Percentiles rank a stretch among this genome's conserved stretches.
Conservation (phyloP, 2,329 filamentous ascomycete species). For the Colletotrichum nymphaeae region DNA sequence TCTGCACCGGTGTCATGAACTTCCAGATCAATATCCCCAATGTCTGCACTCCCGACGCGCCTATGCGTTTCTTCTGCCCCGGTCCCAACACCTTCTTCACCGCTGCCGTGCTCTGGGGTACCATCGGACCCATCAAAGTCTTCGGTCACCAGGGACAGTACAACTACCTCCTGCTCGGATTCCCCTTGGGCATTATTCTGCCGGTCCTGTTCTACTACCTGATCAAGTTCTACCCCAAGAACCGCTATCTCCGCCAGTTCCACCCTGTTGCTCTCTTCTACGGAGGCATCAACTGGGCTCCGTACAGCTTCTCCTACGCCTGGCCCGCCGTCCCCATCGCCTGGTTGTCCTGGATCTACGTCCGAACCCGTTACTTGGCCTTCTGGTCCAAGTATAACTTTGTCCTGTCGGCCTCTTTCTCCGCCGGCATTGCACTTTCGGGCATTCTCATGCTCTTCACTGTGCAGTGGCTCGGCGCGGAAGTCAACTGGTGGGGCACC, state of each 20-base stretch:
- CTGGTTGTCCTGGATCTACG: constrained; percentile 37
- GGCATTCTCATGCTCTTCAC: constrained; percentile 47
- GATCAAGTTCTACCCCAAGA: constrained; percentile 53
- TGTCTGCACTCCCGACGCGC: constrained; percentile 61
- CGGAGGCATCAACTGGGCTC: constrained; percentile 58
- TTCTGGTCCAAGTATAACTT: constrained; percentile 56
- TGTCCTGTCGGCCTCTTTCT: constrained; percentile 46
- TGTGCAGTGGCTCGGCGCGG: constrained; percentile 39
- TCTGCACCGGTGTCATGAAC: constrained; percentile 59
- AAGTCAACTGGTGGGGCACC: constrained; percentile 46
- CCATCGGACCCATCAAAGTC: constrained; percentile 61
- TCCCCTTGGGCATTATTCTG: constrained; percentile 59
- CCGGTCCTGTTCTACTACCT: constrained; percentile 57
- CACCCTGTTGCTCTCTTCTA: constrained; percentile 61
- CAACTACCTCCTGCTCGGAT: constrained; percentile 59
- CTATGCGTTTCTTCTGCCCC: constrained; percentile 62
- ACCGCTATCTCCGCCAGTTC: constrained; percentile 50
- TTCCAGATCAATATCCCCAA: constrained; percentile 60
- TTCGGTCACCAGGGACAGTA: constrained; percentile 62
- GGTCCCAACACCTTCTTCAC: constrained; percentile 68
- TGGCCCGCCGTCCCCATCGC: constrained; percentile 39
- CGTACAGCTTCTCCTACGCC: constrained; percentile 49
- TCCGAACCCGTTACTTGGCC: constrained; percentile 49
- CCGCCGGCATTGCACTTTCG: constrained; percentile 45
- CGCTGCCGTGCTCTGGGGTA: constrained; percentile 66